A percentile compares a stretch with the other conserved stretches of the same genome.
Conservation (phyloP, 2,329 filamentous ascomycete genomes). For the Cladophialophora psammophila region DNA sequence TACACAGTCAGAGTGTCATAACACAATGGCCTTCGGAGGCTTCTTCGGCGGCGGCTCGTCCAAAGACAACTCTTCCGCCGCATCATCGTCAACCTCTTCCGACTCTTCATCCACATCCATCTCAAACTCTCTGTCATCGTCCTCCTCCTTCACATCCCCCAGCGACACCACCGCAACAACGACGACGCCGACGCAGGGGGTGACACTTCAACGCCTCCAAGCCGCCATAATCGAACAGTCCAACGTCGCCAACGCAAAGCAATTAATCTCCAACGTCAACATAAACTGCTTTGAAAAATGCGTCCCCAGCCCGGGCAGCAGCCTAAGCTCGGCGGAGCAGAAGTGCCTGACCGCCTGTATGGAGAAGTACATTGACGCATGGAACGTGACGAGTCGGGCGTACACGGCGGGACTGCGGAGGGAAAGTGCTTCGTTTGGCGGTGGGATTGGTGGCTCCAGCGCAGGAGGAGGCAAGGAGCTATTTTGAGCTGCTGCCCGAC, state of each 20-base stretch:
- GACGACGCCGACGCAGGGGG: conserved; percentile 22
- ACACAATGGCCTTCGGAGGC: conserved; percentile 46
- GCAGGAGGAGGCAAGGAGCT: conserved; percentile 30
- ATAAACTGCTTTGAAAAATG: conserved; percentile 82
- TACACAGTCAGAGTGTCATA: conserved; percentile 18
- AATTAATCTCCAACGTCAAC: conserved; percentile 80
- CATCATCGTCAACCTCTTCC: conserved; percentile 28
- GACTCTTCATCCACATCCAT: conserved; percentile 21
- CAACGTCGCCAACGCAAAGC: conserved; percentile 72
- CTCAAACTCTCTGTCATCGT: conserved; percentile 28
- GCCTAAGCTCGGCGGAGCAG: conserved; percentile 71
- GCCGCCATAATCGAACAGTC: conserved; percentile 68
- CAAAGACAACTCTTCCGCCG: conserved; percentile 36
- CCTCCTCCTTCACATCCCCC: conserved; percentile 34
- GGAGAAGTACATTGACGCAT: conserved; percentile 83
- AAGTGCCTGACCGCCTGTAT: conserved; percentile 78
- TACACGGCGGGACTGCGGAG: conserved; percentile 71
- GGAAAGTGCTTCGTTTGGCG: conserved; percentile 50
- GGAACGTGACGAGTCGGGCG: conserved; percentile 75
- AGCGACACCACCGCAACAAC: conserved; percentile 12
- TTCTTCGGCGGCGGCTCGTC: conserved; percentile 45
- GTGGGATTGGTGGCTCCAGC: conserved; percentile 1
- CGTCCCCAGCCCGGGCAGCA: conserved; percentile 71
- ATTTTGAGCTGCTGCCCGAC: conserved; percentile 19
- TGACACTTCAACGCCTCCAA: conserved; percentile 49